Conservation (phyloP, 164 flowering plant species). For the Santalum album region DNA sequence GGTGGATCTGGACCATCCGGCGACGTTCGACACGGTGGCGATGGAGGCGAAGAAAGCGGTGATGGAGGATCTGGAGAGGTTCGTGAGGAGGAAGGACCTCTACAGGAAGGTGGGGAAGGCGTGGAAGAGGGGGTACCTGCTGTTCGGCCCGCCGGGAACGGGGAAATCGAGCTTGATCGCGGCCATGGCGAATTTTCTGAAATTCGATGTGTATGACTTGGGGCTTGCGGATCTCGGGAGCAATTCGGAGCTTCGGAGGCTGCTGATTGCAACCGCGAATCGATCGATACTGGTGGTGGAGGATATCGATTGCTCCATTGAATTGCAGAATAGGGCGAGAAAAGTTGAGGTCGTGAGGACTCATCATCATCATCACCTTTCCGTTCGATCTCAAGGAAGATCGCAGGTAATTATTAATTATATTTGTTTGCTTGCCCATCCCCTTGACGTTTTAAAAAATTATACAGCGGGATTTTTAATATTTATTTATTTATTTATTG, state of each 20-base stretch:
- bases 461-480: too few relatives aligned
- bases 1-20: not conserved
- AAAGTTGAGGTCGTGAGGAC: not conserved
- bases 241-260: slow-evolving; percentile 6
- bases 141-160: not conserved
- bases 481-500: too few relatives aligned
- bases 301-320: slow-evolving; percentile 30
- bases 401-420: too few relatives aligned
- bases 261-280: slow-evolving; percentile 20
- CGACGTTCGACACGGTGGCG: not conserved
- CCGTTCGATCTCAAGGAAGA: too few relatives aligned
- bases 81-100: not conserved
- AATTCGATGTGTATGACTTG: not conserved
- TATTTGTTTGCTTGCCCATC: too few relatives aligned
- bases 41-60: not conserved
- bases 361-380: too few relatives aligned
- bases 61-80: not conserved
- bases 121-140: not conserved
- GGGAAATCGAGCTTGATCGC: not conserved
- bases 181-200: not conserved
- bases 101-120: not conserved
- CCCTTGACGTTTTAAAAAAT: too few relatives aligned
- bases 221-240: not conserved
- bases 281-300: slow-evolving; percentile 27
- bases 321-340: slow-evolving; percentile 13